Evolutionary conservation across 1,139 yeast genomes (phyloP).

Genomic region (Zygosaccharomyces pseudobailii): DNA sequence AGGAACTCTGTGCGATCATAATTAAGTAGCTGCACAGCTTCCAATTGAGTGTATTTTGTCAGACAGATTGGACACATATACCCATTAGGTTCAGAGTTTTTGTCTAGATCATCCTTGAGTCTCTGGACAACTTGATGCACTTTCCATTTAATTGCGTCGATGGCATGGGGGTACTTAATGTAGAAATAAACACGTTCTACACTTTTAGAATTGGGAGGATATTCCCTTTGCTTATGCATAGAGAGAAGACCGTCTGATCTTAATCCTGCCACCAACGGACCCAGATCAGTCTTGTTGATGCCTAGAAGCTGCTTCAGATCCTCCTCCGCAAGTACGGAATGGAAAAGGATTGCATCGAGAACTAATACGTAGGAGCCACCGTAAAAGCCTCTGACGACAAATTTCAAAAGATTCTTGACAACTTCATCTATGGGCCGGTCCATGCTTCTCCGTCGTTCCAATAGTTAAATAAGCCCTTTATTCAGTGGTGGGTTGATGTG

Average conservation of each 20-base stretch:
- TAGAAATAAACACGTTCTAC: slow-evolving; percentile 75
- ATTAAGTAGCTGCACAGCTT: slow-evolving; percentile 76
- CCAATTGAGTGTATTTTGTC: slow-evolving; percentile 75
- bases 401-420: slow-evolving; percentile 37
- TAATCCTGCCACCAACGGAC: slow-evolving; percentile 74
- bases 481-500: not conserved
- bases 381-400: slow-evolving; percentile 84
- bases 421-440: slow-evolving; percentile 36
- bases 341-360: slow-evolving; percentile 84
- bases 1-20: slow-evolving; percentile 76
- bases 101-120: slow-evolving; percentile 74
- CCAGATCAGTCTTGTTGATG: slow-evolving; percentile 79
- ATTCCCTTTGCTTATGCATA: slow-evolving; percentile 76
- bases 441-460: slow-evolving; percentile 14
- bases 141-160: slow-evolving; percentile 95
- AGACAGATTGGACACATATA: slow-evolving; percentile 85
- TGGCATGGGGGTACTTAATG: slow-evolving; percentile 87
- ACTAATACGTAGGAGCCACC: slow-evolving; percentile 78
- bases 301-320: slow-evolving; percentile 78
- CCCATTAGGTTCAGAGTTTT: slow-evolving; percentile 88
- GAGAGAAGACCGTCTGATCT: slow-evolving; percentile 75
- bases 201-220: slow-evolving; percentile 65
- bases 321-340: slow-evolving; percentile 91
- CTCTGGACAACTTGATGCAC: slow-evolving; percentile 79
- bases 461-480: not conserved